Conservation (phyloP, 139 green algal genomes). For the Asterochloris sp. region DNA sequence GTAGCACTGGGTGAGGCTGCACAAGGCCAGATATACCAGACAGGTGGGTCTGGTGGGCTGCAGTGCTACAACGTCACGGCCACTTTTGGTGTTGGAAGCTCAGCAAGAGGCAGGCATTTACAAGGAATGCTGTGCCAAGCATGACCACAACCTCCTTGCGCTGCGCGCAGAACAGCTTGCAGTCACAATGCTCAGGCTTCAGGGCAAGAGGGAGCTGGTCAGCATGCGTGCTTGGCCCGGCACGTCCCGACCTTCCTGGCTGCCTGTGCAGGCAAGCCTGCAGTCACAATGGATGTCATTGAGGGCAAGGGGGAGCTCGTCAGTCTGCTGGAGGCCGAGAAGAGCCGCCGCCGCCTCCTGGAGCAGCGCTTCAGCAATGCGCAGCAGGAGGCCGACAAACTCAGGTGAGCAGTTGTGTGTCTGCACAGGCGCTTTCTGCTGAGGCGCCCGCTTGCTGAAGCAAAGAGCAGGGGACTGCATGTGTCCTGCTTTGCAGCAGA, state of each 20-base stretch:
- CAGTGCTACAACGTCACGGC: not conserved
- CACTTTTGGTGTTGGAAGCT: not conserved
- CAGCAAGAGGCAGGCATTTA: too few species aligned
- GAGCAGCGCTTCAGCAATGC: slow-evolving; percentile 17
- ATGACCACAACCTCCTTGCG: too few species aligned
- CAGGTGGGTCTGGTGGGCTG: not conserved
- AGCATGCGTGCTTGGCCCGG: not conserved
- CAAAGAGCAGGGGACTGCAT: too few species aligned
- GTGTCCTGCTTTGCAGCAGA: too few species aligned
- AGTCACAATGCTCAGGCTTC: too few species aligned
- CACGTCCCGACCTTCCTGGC: not conserved
- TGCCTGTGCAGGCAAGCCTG: slow-evolving; percentile 4
- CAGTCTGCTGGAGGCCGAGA: slow-evolving; percentile 19
- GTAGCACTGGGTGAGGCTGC: not conserved
- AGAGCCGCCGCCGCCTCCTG: slow-evolving; percentile 9
- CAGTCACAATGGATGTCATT: slow-evolving; percentile 2
- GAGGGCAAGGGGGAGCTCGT: slow-evolving; percentile 25
- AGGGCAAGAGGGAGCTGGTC: too few species aligned
- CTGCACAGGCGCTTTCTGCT: too few species aligned
- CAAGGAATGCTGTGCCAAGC: too few species aligned
- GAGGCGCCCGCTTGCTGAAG: too few species aligned
- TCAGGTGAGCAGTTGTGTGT: not conserved
- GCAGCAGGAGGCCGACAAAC: slow-evolving; percentile 8
- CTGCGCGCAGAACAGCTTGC: too few species aligned
- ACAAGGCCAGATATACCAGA: slow-evolving; percentile 3